Base-by-base conservation (phyloP, 345 rosid species). In the Fremontodendron californicum region DNA sequence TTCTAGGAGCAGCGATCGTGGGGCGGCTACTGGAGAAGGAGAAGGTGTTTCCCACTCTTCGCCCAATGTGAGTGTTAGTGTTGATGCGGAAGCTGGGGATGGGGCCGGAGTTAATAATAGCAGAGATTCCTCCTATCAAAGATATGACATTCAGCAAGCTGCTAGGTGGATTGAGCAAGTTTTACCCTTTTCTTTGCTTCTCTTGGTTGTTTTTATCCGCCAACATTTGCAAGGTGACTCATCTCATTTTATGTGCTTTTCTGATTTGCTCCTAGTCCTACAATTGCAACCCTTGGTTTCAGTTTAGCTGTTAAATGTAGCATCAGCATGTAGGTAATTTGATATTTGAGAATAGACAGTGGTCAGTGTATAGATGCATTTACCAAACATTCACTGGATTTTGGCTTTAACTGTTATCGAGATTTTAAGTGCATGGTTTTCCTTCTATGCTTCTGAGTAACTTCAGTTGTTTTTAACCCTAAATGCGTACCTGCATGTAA, bases 131-230 rank as follows among this genome's bases (percentile, higher is more conserved):
- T 88, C 97, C 48, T 91, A 94, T 81, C 99, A 94, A 86, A 92
- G 99, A 85, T 96, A 96, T 82, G 99, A 96, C 81, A 96, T 96
- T 79, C 99, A 94, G 88, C 98, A 96, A 78, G 97, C 98, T 80
- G 98, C 99, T 0, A 89, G 99, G 76, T 96, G 97, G 98, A 88
- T 96, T 75, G 99, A 96, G 88, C 99, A 96, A 84, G 88, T 94
- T 74, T 94, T 96, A 35, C 99, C 99, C 6, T 96, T 96, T 58
- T 94, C 97, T 74, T 83, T 96, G 90, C 99, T 96, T 84, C 93
- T 96, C 33, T 81, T 96, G 89, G 97, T 96, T 43, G 98, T 94
- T 78, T 96, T 96, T 82, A 96, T 96, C 78, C 97, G 99, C 80
- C 99, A 94, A 87, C 99, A 96, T 86, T 84, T 96, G 82, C 99